These are phyloP conservation scores for Pestalotiopsis sp. DNA, from an alignment of 2,329 filamentous ascomycete genomes.

Conservation along the genomic window DNA sequence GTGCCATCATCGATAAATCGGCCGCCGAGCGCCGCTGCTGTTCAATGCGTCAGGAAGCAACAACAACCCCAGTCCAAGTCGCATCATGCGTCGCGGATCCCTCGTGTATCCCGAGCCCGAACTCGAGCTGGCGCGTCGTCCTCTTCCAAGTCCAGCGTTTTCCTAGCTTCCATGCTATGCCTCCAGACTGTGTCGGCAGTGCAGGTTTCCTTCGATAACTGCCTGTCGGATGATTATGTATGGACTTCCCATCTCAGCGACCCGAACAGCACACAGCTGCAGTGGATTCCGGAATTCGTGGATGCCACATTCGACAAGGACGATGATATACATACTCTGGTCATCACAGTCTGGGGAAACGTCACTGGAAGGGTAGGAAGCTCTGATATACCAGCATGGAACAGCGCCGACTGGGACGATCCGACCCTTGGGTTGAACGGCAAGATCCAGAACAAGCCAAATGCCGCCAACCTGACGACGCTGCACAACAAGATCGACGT, in stretches of 20 bases:
- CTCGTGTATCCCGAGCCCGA: neutral
- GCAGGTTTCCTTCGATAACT: slow-evolving; percentile 82
- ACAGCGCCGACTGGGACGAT: slow-evolving; percentile 64
- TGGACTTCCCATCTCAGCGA: slow-evolving; percentile 40
- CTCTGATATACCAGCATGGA: slow-evolving; percentile 60
- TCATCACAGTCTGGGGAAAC: slow-evolving; percentile 86
- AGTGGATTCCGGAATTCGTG: slow-evolving; percentile 78
- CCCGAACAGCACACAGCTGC: slow-evolving; percentile 61
- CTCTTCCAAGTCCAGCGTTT: slow-evolving; percentile 21
- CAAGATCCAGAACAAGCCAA: slow-evolving; percentile 74
- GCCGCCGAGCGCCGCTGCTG: neutral
- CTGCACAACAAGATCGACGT: slow-evolving; percentile 73
- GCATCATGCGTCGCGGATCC: neutral
- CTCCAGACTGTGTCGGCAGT: slow-evolving; percentile 59
- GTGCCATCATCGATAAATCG: neutral
- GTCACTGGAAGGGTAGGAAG: slow-evolving; percentile 73
- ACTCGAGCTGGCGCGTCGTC: slow-evolving; percentile 22
- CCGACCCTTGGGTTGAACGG: slow-evolving; percentile 62
- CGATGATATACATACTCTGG: slow-evolving; percentile 65
- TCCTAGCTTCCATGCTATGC: slow-evolving; percentile 42
- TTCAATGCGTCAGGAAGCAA: neutral
- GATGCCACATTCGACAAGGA: slow-evolving; percentile 73
- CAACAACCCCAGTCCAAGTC: neutral
- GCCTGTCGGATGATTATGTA: slow-evolving; percentile 66
- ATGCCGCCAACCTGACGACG: slow-evolving; percentile 68